These are phyloP conservation scores for Dictyophora rubrovolvata DNA, from an alignment of 768 basidiomycete genomes.

Conservation along the genomic window DNA sequence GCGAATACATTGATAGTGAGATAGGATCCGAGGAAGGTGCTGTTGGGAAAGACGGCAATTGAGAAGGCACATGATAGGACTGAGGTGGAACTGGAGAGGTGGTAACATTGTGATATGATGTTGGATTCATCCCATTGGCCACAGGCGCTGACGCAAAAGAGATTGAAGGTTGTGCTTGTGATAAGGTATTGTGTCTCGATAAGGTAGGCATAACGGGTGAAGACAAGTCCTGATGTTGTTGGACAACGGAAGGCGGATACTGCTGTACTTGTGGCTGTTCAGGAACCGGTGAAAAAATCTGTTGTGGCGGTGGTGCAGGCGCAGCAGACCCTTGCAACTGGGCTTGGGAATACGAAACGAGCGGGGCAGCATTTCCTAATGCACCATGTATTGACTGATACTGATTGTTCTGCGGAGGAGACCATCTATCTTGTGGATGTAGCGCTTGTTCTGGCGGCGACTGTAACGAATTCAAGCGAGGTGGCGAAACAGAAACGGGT, in stretches of 20 bases:
- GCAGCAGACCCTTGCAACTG: constrained; percentile 17
- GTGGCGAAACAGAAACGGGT: neutral
- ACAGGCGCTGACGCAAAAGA: neutral
- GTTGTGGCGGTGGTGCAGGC: constrained; percentile 17
- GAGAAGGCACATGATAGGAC: neutral
- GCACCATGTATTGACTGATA: neutral
- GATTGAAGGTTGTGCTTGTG: neutral
- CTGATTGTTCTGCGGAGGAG: neutral
- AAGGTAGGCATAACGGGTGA: constrained; percentile 14
- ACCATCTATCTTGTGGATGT: constrained; percentile 1
- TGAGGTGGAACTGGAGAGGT: neutral
- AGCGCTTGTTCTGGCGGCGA: neutral
- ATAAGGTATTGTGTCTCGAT: constrained; percentile 2
- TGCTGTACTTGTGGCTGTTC: constrained; percentile 20
- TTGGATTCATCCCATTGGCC: neutral
- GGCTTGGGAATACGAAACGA: neutral
- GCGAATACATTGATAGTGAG: constrained; percentile 37
- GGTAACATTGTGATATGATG: neutral
- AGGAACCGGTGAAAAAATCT: constrained; percentile 18
- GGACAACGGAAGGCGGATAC: constrained; percentile 12
- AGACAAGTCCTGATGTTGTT: constrained; percentile 19
- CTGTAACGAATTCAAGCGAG: neutral
- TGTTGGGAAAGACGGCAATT: constrained; percentile 52
- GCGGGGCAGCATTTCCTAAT: neutral
- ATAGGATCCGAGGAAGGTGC: constrained; percentile 54